A percentile compares a stretch with the other conserved stretches of the same genome.
phyloP scores from a whole-genome alignment of 371 early-diverging fungal genomes.

The Mucor sp. region DNA sequence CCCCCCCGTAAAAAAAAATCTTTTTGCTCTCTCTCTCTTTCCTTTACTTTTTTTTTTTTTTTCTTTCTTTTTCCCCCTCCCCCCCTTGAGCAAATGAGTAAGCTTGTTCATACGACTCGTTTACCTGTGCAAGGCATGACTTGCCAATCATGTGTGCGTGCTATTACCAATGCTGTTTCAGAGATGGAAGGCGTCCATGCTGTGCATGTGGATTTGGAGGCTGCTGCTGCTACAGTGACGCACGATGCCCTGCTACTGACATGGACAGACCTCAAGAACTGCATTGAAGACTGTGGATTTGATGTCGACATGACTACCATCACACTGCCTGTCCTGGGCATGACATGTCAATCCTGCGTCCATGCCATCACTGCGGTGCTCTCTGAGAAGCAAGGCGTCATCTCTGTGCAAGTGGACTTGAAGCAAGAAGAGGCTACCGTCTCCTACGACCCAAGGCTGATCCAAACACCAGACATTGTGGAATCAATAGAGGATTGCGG shows the following conservation, averaged over 20 bases:
- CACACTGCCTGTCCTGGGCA: slow-evolving; percentile 66
- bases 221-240: slow-evolving; percentile 36
- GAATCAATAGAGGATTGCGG: slow-evolving; percentile 47
- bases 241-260: slow-evolving; percentile 20
- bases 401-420: slow-evolving; percentile 43
- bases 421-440: slow-evolving; percentile 52
- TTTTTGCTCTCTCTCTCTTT: background rate
- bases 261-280: slow-evolving; percentile 34
- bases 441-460: background rate
- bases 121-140: slow-evolving; percentile 65
- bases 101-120: background rate
- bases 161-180: slow-evolving; percentile 39
- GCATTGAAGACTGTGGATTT: slow-evolving; percentile 43
- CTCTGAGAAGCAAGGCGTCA: background rate
- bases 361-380: slow-evolving; percentile 59
- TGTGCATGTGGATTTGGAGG: slow-evolving; percentile 41
- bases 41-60: background rate
- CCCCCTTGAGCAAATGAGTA: slow-evolving; percentile 3
- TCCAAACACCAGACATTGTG: slow-evolving; percentile 21
- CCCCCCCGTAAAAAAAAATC: slow-evolving; percentile 10
- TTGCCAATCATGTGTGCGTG: slow-evolving; percentile 63
- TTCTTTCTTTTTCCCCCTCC: background rate
- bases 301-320: slow-evolving; percentile 26
- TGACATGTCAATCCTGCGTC: slow-evolving; percentile 90
- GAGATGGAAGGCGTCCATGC: slow-evolving; percentile 31